Conservation (phyloP, 2,329 filamentous ascomycete species). For the Fusarium hainanense region DNA sequence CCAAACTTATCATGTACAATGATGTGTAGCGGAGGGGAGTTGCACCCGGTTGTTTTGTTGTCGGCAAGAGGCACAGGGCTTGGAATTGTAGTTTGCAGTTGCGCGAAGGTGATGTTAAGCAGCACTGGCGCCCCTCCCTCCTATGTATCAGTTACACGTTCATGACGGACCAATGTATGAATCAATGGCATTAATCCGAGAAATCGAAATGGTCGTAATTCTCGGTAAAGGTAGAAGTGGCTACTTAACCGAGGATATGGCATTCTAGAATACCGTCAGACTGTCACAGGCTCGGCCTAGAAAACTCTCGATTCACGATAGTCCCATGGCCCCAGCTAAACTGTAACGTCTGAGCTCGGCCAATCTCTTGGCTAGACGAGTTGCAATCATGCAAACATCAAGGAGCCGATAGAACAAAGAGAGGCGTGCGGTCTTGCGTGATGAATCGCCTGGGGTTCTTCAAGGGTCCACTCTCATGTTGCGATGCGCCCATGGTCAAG, state of each 20-base stretch:
- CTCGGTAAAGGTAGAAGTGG: conserved; percentile 6
- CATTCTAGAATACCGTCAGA: conserved; percentile 20
- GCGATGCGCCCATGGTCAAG: neutral
- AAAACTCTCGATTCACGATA: conserved; percentile 4
- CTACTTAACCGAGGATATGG: conserved; percentile 40
- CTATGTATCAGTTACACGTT: conserved; percentile 8
- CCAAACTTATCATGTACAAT: conserved; percentile 52
- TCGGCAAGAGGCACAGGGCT: neutral
- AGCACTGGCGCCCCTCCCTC: conserved; percentile 5
- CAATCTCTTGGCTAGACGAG: conserved; percentile 22
- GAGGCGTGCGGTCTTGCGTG: conserved; percentile 24
- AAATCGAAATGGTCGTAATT: conserved; percentile 11
- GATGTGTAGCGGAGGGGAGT: conserved; percentile 46
- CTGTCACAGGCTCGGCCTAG: conserved; percentile 33
- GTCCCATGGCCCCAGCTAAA: conserved; percentile 6
- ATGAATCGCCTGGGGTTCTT: conserved; percentile 23
- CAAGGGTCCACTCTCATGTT: conserved; percentile 31
- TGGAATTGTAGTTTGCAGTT: conserved; percentile 1
- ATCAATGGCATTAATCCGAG: conserved; percentile 11
- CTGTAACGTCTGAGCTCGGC: conserved; percentile 17
- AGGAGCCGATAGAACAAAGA: conserved; percentile 10
- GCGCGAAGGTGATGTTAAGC: conserved; percentile 16
- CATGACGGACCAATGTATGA: conserved; percentile 12
- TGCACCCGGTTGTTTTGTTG: conserved; percentile 35
- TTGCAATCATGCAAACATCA: conserved; percentile 16